These are phyloP conservation scores for Yarrowia sp. DNA, from an alignment of 805 yeast genomes.

Conservation along the genomic window DNA sequence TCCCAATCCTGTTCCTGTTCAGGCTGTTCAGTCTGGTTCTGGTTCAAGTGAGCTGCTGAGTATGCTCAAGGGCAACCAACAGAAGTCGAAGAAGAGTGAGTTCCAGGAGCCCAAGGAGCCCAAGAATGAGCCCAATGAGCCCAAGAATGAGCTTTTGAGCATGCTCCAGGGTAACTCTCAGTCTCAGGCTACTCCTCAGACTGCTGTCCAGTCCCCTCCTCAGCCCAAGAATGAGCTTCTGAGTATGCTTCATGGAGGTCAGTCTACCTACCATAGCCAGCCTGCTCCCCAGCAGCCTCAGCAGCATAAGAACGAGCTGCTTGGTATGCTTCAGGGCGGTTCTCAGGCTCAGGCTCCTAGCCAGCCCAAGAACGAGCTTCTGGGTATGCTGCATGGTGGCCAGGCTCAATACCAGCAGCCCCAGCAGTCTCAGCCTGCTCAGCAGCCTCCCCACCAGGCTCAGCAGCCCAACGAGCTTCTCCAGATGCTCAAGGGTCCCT, in stretches of 20 bases:
- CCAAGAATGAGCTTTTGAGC: slow-evolving; percentile 3
- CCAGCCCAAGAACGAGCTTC: slow-evolving; percentile 16
- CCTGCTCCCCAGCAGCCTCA: background rate
- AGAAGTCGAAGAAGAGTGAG: background rate
- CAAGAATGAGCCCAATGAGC: background rate
- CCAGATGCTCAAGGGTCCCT: slow-evolving; percentile 8
- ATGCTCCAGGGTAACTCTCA: background rate
- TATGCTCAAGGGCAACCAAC: slow-evolving; percentile 20
- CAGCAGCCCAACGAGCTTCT: slow-evolving; percentile 14
- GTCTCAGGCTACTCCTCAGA: background rate
- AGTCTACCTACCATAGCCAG: too few species aligned
- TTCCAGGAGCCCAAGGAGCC: background rate
- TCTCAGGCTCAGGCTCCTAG: background rate
- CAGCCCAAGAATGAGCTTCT: background rate
- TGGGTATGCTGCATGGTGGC: slow-evolving; percentile 10
- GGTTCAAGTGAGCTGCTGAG: slow-evolving; percentile 6
- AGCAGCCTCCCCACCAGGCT: background rate
- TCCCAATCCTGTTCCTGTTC: background rate
- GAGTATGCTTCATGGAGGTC: background rate
- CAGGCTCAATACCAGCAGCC: background rate
- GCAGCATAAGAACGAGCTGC: background rate
- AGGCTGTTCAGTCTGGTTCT: background rate
- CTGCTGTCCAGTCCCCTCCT: background rate
- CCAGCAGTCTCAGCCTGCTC: background rate
- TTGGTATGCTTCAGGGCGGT: background rate